Evolutionary conservation across 2,329 filamentous ascomycete species (phyloP), one percentile per base, ranked within the genome.

Genomic region (Aspergillus sp.): DNA sequence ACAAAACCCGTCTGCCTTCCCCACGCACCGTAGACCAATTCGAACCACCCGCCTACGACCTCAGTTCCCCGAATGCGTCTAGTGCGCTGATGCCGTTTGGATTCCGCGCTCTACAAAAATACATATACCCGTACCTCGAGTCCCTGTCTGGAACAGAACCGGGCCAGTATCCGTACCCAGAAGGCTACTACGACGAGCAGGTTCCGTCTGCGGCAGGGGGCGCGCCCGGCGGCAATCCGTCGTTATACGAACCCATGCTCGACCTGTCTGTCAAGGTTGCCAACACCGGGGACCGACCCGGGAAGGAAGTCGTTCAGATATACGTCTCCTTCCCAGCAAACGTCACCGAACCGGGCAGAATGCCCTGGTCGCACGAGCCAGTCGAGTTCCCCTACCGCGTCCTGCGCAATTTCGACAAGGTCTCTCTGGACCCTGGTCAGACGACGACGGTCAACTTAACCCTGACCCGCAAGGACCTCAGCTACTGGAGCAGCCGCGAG

Each of bases 251-350:
- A 17, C 32, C 12, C 7, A 29, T 47, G 4, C 34, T 24, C 2
- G 40, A 29, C 3, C 20, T 46, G 12, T 73, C 73, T 1, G 78
- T 76, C 0, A 75, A 72, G 11, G 70, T 91, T 41, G 79, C 69
- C 43, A 91, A 93, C 67, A 83, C 73, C 2, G 84, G 84, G 20
- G 49, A 58, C 0, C 44, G 75, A 0, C 66, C 58, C 1, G 81
- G 82, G 16, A 80, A 85, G 25, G 82, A 85, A 51, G 71, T 89
- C 1, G 69, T 77, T 0, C 83, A 91, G 66, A 34, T 51, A 2
- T 49, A 51, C 16, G 15, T 51, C 61, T 17, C 20, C 12, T 39
- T 38, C 27, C 48, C 43, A 1, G 32, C 32, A 14, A 30, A 30
- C 27, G 2, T 67, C 68, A 27, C 57, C 58, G 0, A 58, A 58